Conservation (phyloP, 345 rosid genomes). For the Corchorus olitorius region DNA sequence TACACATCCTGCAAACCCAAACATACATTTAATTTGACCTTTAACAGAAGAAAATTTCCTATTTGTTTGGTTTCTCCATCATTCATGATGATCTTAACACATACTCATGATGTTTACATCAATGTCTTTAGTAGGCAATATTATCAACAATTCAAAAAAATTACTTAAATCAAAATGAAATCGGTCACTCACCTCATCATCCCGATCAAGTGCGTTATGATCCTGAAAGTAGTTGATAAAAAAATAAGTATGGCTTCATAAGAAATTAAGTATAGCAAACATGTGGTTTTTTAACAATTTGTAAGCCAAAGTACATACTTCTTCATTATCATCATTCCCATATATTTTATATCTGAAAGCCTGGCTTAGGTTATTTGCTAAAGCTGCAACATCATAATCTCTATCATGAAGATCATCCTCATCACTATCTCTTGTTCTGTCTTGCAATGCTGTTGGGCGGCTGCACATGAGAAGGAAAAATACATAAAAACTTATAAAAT, state of each 20-base stretch:
- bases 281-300: neutral
- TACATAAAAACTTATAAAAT: neutral
- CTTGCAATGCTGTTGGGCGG: conserved; percentile 92
- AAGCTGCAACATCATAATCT: conserved; percentile 94
- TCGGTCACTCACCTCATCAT: conserved; percentile 61
- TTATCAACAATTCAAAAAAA: neutral
- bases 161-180: conserved; percentile 8
- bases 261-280: conserved; percentile 18
- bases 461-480: conserved; percentile 47
- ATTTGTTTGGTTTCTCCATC: conserved; percentile 10
- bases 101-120: neutral
- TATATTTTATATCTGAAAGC: conserved; percentile 90
- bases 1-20: conserved; percentile 71
- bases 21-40: neutral
- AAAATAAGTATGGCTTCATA: conserved; percentile 18
- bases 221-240: conserved; percentile 50
- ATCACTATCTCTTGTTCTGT: conserved; percentile 89
- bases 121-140: neutral
- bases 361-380: conserved; percentile 88
- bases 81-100: neutral
- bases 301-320: conserved; percentile 43
- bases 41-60: conserved; percentile 11
- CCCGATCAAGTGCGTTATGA: conserved; percentile 68
- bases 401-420: conserved; percentile 91
- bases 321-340: conserved; percentile 81